A percentile compares a stretch with the other conserved stretches of the same genome.
Evolutionary conservation across 441 rosid genomes (phyloP).

Genomic region (Populus hybrid): DNA sequence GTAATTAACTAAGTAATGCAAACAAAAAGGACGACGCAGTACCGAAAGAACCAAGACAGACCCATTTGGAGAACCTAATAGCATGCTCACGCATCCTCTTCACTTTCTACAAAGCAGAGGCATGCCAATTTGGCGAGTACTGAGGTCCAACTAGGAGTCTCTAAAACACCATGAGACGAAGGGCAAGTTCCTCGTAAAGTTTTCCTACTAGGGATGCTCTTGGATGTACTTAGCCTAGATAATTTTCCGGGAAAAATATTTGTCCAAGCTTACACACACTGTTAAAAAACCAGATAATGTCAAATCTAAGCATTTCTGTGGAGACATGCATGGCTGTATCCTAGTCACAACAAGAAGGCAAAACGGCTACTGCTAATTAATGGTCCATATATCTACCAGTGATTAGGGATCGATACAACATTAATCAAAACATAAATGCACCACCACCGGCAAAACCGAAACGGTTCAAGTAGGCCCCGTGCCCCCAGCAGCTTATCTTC

Average conservation of each 20-base stretch:
- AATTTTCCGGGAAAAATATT: conserved; percentile 1
- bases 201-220: conserved; percentile 1
- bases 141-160: background rate
- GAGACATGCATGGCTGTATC: background rate
- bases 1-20: background rate
- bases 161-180: conserved; percentile 1
- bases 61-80: background rate
- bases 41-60: background rate
- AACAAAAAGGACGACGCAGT: background rate
- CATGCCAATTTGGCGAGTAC: background rate
- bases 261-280: background rate
- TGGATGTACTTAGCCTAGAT: conserved; percentile 4
- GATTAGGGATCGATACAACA: no score
- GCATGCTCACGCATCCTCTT: background rate
- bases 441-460: conserved; percentile 4
- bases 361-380: no score
- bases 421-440: no score
- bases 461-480: conserved; percentile 16
- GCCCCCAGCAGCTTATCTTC: conserved; percentile 1
- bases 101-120: background rate
- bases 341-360: no score
- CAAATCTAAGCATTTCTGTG: background rate
- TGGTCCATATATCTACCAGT: no score
- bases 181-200: background rate
- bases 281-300: background rate